phyloP scores from a whole-genome alignment of 768 basidiomycete species.

The Xerocomellus intermedius region DNA sequence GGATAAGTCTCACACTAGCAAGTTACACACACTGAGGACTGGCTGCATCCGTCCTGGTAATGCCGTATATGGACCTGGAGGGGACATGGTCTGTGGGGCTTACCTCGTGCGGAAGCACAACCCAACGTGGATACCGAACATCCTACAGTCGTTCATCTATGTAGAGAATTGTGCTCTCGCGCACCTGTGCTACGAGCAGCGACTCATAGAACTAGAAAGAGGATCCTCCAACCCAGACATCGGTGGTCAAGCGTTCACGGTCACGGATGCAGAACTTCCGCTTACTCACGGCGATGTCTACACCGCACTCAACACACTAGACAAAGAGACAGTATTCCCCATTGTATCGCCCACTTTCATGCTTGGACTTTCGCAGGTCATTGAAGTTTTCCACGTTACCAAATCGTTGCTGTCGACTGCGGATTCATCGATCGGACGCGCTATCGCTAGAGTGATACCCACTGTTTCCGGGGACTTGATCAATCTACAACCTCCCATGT shows the following conservation, averaged over 20 bases:
- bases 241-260: conserved; percentile 66
- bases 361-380: conserved; percentile 57
- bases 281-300: conserved; percentile 65
- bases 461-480: conserved; percentile 47
- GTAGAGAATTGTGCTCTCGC: conserved; percentile 76
- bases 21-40: conserved; percentile 49
- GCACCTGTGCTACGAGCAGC: conserved; percentile 70
- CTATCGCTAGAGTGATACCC: conserved; percentile 42
- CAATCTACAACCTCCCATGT: conserved; percentile 60
- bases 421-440: conserved; percentile 26
- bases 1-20: conserved; percentile 34
- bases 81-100: conserved; percentile 64
- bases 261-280: conserved; percentile 66
- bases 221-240: conserved; percentile 55
- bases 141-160: conserved; percentile 64
- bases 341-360: conserved; percentile 58
- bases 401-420: conserved; percentile 40
- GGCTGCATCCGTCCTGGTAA: conserved; percentile 80
- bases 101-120: conserved; percentile 60
- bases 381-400: conserved; percentile 55
- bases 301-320: conserved; percentile 50
- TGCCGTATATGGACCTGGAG: conserved; percentile 72
- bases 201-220: conserved; percentile 54
- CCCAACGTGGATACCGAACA: conserved; percentile 58
- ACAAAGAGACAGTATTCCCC: conserved; percentile 57